Conservation (phyloP, 2,329 filamentous ascomycete genomes). For the Monilinia aucupariae region DNA sequence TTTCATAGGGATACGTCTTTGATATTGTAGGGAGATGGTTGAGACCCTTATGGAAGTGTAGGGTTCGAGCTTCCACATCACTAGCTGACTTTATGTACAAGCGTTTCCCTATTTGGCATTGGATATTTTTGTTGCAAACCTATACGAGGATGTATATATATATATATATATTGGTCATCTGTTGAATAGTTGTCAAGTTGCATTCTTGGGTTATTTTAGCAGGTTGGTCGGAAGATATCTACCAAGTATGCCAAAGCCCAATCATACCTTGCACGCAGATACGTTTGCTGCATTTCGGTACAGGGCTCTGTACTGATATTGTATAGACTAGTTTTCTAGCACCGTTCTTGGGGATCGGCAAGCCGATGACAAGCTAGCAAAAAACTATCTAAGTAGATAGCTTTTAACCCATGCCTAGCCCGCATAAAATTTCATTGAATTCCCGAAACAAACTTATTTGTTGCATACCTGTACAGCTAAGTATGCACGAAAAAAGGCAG, state of each 20-base stretch:
- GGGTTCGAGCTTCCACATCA: background rate
- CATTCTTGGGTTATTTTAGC: too few species aligned
- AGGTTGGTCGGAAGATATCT: too few species aligned
- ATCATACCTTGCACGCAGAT: too few species aligned
- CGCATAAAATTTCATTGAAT: background rate
- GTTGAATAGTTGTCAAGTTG: too few species aligned
- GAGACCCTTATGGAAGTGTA: background rate
- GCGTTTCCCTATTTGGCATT: too few species aligned
- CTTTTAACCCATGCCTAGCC: background rate
- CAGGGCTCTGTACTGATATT: background rate
- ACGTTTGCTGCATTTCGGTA: background rate
- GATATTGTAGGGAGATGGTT: background rate
- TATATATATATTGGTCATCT: too few species aligned
- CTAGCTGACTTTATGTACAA: too few species aligned
- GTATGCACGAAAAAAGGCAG: background rate
- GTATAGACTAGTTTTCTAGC: background rate
- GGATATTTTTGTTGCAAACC: too few species aligned
- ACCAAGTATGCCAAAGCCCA: too few species aligned
- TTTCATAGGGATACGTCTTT: background rate
- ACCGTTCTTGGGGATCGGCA: background rate
- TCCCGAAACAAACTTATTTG: background rate
- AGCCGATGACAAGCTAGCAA: background rate
- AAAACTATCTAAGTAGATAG: background rate
- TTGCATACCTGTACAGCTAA: background rate
- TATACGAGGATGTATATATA: too few species aligned